Percentiles rank a stretch among this genome's conserved stretches.
Evolutionary conservation across 805 yeast species (phyloP).

Genomic region (Grigorovia yakushimaensis): DNA sequence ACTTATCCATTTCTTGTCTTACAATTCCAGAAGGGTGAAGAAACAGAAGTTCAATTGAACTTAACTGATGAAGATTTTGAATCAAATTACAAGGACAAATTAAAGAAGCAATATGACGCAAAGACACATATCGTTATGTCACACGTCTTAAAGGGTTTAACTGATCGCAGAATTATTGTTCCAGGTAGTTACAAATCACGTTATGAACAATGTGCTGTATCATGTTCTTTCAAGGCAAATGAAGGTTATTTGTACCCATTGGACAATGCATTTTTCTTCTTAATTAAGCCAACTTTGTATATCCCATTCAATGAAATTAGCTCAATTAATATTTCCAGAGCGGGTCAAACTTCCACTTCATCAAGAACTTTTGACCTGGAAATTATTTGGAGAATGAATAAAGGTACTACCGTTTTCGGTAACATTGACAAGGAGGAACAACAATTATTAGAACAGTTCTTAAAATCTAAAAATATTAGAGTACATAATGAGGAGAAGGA

Average conservation of each 20-base stretch:
- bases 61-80: conserved; percentile 75
- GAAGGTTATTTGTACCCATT: conserved; percentile 92
- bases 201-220: conserved; percentile 73
- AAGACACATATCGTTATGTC: conserved; percentile 80
- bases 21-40: conserved; percentile 86
- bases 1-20: conserved; percentile 85
- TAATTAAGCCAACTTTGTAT: conserved; percentile 88
- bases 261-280: conserved; percentile 81
- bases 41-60: conserved; percentile 81
- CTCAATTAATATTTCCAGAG: conserved; percentile 74
- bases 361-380: conserved; percentile 92
- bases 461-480: conserved; percentile 65
- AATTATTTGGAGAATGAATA: conserved; percentile 54
- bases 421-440: conserved; percentile 88
- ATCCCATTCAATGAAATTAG: conserved; percentile 79
- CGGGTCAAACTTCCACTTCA: conserved; percentile 64
- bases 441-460: conserved; percentile 60
- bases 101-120: conserved; percentile 68
- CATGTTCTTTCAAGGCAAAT: conserved; percentile 88
- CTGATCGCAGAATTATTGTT: conserved; percentile 73
- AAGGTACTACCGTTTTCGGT: conserved; percentile 72
- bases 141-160: conserved; percentile 80
- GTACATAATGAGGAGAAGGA: conserved; percentile 85
- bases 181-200: conserved; percentile 77
- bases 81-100: conserved; percentile 60